Percentiles rank a stretch among this genome's conserved stretches.
Conservation (phyloP, 768 basidiomycete species). For the Tephrocybe rancida region DNA sequence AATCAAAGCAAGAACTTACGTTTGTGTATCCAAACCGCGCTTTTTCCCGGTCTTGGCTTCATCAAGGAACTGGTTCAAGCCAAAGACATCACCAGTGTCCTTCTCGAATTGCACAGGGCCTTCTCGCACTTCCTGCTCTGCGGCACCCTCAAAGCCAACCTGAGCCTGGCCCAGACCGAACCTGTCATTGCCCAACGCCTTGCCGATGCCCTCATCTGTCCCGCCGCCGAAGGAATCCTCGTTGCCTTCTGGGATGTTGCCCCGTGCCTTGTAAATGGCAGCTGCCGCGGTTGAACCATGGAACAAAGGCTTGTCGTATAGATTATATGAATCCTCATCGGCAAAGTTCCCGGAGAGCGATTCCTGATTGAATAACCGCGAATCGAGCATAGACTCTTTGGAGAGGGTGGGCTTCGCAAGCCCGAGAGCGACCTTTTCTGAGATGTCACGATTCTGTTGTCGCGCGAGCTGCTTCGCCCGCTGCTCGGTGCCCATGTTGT, state of each 20-base stretch:
- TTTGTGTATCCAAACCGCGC: constrained; percentile 78
- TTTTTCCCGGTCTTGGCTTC: constrained; percentile 96
- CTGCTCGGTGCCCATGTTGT: constrained; percentile 97
- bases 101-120: constrained; percentile 99
- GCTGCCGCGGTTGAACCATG: constrained; percentile 94
- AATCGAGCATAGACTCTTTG: constrained; percentile 98
- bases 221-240: constrained; percentile 94
- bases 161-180: constrained; percentile 86
- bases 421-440: constrained; percentile 97
- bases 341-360: constrained; percentile 80
- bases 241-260: constrained; percentile 81
- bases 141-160: constrained; percentile 91
- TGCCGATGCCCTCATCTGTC: constrained; percentile 92
- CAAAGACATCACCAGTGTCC: constrained; percentile 96
- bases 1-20: constrained; percentile 43
- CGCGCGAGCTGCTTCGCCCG: constrained; percentile 94
- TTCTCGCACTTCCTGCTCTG: constrained; percentile 80
- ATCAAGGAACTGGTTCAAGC: constrained; percentile 95
- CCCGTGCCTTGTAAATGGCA: constrained; percentile 98
- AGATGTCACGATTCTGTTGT: constrained; percentile 98
- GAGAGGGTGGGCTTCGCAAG: constrained; percentile 95
- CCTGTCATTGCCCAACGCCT: constrained; percentile 90
- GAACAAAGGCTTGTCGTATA: constrained; percentile 96
- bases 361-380: constrained; percentile 97
- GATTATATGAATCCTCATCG: constrained; percentile 90